Evolutionary conservation across 148 eudicot genomes (phyloP).

Genomic region (Silene uniflora): DNA sequence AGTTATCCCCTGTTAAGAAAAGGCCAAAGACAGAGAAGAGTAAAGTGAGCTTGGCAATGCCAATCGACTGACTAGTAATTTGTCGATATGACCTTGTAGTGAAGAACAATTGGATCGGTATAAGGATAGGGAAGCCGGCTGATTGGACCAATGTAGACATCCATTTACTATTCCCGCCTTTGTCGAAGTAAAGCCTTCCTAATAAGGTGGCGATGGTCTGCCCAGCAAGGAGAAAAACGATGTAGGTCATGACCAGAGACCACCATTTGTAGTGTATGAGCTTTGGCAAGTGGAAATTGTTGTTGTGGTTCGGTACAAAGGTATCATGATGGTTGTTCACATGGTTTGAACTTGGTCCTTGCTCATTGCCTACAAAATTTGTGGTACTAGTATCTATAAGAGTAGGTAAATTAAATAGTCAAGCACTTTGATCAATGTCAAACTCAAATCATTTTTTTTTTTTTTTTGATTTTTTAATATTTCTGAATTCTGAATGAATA

Average conservation of each 20-base stretch:
- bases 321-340: not conserved
- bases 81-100: not conserved
- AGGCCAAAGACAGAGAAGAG: conserved; percentile 36
- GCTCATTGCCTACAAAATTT: conserved; percentile 25
- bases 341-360: conserved; percentile 17
- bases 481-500: too few relatives aligned
- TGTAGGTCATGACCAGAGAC: conserved; percentile 29
- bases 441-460: too few relatives aligned
- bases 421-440: too few relatives aligned
- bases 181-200: conserved; percentile 41
- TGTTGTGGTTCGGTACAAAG: not conserved
- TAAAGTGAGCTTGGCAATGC: conserved; percentile 4
- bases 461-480: too few relatives aligned
- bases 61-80: not conserved
- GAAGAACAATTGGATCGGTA: conserved; percentile 19
- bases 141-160: conserved; percentile 49
- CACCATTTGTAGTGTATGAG: conserved; percentile 33
- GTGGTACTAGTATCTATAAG: too few relatives aligned
- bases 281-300: conserved; percentile 17
- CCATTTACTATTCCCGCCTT: conserved; percentile 60
- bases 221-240: conserved; percentile 30
- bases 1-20: conserved; percentile 28
- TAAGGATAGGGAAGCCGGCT: conserved; percentile 40
- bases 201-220: conserved; percentile 35
- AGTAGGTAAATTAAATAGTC: too few relatives aligned